These are phyloP conservation scores for Lignosus rhinocerotis DNA, from an alignment of 1,284 basidiomycete genomes.

Conservation along the genomic window DNA sequence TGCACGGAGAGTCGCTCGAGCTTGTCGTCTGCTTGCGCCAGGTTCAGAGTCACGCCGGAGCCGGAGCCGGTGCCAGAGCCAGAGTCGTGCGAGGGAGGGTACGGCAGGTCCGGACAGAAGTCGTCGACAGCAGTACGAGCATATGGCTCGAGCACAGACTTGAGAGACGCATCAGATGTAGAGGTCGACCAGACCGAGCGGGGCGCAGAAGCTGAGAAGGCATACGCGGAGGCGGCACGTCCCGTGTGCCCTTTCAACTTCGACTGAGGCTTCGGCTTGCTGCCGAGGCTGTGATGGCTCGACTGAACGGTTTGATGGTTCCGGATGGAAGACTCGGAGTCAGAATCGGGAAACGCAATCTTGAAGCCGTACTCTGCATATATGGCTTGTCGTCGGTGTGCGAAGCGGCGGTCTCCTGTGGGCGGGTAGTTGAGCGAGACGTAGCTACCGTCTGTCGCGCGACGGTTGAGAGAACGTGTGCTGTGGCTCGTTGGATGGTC, in stretches of 20 bases:
- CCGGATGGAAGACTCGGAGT: slow-evolving; percentile 10
- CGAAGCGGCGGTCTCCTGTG: slow-evolving; percentile 13
- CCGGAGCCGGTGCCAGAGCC: background rate
- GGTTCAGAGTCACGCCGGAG: background rate
- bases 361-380: slow-evolving; percentile 22
- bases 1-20: slow-evolving; percentile 15
- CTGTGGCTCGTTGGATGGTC: background rate
- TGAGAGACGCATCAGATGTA: slow-evolving; percentile 5
- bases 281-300: slow-evolving; percentile 1
- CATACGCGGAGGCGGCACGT: slow-evolving; percentile 11
- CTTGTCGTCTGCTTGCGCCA: slow-evolving; percentile 9
- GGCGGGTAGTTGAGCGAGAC: background rate
- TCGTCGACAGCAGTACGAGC: background rate
- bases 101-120: background rate
- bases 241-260: background rate
- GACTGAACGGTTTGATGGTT: background rate
- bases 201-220: background rate
- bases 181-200: slow-evolving; percentile 13
- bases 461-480: background rate
- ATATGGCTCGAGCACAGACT: background rate
- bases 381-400: slow-evolving; percentile 19
- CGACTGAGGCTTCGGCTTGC: background rate
- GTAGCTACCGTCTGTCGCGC: slow-evolving; percentile 12
- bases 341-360: slow-evolving; percentile 18
- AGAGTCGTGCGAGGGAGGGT: background rate